A percentile compares a stretch with the other conserved stretches of the same genome.
Conservation (phyloP, 2,329 filamentous ascomycete species). For the Juglanconis sp. region DNA sequence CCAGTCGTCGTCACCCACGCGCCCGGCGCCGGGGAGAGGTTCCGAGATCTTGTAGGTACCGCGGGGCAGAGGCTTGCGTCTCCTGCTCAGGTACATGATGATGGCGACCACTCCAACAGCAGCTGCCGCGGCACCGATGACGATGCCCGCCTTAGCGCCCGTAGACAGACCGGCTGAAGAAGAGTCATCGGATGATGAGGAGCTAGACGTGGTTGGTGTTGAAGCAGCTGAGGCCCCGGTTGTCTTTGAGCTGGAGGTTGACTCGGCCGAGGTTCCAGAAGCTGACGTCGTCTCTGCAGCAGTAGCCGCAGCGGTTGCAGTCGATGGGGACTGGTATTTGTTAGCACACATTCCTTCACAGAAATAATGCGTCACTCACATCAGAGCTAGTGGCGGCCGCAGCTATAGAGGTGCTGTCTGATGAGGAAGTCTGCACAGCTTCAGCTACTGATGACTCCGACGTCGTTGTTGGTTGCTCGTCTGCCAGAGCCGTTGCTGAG, state of each 20-base stretch:
- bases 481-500: background rate
- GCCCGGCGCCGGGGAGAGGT: conserved; percentile 46
- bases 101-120: conserved; percentile 36
- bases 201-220: conserved; percentile 3
- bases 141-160: conserved; percentile 48
- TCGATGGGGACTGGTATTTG: background rate
- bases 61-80: conserved; percentile 21
- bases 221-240: conserved; percentile 6
- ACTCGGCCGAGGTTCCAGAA: background rate
- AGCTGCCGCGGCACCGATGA: conserved; percentile 42
- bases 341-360: background rate
- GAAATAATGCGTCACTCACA: conserved; percentile 1
- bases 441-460: conserved; percentile 1
- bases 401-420: conserved; percentile 1
- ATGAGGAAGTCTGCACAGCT: background rate
- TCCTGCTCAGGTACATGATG: conserved; percentile 37
- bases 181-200: conserved; percentile 1
- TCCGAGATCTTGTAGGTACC: conserved; percentile 45
- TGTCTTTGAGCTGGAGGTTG: background rate
- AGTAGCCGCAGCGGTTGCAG: background rate
- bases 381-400: conserved; percentile 5
- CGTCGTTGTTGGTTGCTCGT: background rate
- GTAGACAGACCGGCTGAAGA: conserved; percentile 33
- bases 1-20: conserved; percentile 33
- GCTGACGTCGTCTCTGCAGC: conserved; percentile 14